These are phyloP conservation scores for Echites panduratus DNA, from an alignment of 257 asterid species.

Conservation along the genomic window DNA sequence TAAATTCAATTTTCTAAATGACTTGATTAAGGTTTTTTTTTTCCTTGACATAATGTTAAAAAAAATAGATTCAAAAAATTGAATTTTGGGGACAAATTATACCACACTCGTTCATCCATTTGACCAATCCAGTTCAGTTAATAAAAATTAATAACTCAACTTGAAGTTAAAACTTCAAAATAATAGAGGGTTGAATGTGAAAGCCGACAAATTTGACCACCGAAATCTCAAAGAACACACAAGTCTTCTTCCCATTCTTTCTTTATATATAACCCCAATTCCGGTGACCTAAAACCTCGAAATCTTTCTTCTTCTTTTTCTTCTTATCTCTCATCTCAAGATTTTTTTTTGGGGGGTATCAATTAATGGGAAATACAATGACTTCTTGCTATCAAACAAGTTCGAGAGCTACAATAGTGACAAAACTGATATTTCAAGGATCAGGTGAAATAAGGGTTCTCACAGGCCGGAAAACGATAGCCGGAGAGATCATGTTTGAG, in stretches of 20 bases:
- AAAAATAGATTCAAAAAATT: too few relatives aligned
- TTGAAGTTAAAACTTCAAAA: not conserved
- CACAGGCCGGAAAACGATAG: slow-evolving; percentile 41
- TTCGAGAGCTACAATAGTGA: slow-evolving; percentile 16
- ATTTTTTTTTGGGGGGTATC: not conserved
- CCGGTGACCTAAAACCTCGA: not conserved
- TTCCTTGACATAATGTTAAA: too few relatives aligned
- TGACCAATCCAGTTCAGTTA: too few relatives aligned
- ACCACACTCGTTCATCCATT: too few relatives aligned
- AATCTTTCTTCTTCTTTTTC: not conserved
- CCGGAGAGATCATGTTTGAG: slow-evolving; percentile 78
- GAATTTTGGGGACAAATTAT: too few relatives aligned
- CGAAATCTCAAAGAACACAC: slow-evolving; percentile 7
- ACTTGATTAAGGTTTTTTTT: too few relatives aligned
- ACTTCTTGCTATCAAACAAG: slow-evolving; percentile 19
- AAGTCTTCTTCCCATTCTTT: not conserved
- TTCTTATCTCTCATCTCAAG: not conserved
- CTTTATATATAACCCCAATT: not conserved
- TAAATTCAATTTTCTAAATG: too few relatives aligned
- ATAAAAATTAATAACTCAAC: not conserved
- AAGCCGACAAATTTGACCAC: slow-evolving; percentile 53
- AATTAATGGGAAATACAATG: slow-evolving; percentile 41
- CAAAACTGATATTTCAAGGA: slow-evolving; percentile 36
- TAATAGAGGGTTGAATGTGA: slow-evolving; percentile 6
- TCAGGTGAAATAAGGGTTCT: slow-evolving; percentile 41